phyloP scores from a whole-genome alignment of 805 yeast genomes.

The Torulaspora gathmanii region DNA sequence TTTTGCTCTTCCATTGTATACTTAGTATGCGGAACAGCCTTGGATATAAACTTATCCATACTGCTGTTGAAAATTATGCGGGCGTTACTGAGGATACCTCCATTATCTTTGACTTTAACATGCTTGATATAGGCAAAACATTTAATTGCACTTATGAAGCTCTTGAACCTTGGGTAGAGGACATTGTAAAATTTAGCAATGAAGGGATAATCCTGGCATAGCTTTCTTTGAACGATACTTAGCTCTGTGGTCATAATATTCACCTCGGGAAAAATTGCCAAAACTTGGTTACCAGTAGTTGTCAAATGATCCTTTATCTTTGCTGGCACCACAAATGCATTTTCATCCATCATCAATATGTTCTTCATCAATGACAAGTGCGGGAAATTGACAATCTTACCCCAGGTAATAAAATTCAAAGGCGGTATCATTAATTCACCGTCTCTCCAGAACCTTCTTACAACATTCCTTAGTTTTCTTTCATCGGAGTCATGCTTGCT shows the following conservation, averaged over 20 bases:
- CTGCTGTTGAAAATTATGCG: conserved; percentile 44
- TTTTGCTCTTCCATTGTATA: conserved; percentile 3
- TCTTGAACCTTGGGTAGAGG: conserved; percentile 73
- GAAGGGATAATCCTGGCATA: conserved; percentile 49
- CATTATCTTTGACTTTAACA: conserved; percentile 30
- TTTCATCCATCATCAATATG: conserved; percentile 59
- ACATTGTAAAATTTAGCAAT: conserved; percentile 58
- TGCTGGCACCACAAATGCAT: conserved; percentile 44
- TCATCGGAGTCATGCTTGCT: conserved; percentile 15
- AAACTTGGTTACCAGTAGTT: conserved; percentile 47
- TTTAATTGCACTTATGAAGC: conserved; percentile 47
- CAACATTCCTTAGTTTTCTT: conserved; percentile 7
- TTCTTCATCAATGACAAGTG: conserved; percentile 44
- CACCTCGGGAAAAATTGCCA: conserved; percentile 81
- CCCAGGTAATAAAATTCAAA: conserved; percentile 69
- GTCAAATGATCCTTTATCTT: conserved; percentile 37
- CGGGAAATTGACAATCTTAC: conserved; percentile 58
- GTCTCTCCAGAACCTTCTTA: conserved; percentile 13
- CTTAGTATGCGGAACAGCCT: conserved; percentile 4
- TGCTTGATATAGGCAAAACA: conserved; percentile 29
- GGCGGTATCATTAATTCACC: conserved; percentile 34
- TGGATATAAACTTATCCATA: conserved; percentile 12
- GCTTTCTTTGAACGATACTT: conserved; percentile 45
- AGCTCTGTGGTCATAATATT: conserved; percentile 55
- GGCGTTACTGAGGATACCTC: conserved; percentile 46